A percentile compares a stretch with the other conserved stretches of the same genome.
phyloP scores from a whole-genome alignment of 169 alveolate species.

The Cryptosporidium andersoni region DNA sequence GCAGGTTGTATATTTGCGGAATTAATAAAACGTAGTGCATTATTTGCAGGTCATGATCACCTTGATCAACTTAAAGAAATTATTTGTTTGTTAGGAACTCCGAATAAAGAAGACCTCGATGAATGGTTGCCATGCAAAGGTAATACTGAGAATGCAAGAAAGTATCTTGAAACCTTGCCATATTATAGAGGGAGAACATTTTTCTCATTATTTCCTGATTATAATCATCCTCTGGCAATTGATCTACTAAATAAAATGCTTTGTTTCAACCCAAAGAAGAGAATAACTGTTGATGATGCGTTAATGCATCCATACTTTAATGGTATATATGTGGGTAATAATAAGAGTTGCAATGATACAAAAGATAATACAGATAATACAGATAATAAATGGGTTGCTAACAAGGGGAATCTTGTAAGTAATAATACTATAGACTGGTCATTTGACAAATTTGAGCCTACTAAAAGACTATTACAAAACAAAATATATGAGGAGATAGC shows the following conservation, averaged over 20 bases:
- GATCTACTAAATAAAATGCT: conserved; percentile 91
- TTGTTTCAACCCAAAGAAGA: conserved; percentile 90
- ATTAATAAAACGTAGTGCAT: conserved; percentile 86
- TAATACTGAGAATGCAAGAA: conserved; percentile 81
- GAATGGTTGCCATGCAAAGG: conserved; percentile 75
- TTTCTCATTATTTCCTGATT: conserved; percentile 80
- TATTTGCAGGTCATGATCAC: conserved; percentile 92
- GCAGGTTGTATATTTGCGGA: conserved; percentile 94
- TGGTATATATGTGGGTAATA: conserved; percentile 45
- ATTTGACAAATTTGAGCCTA: conserved; percentile 87
- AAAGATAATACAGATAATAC: not conserved
- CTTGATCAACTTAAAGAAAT: conserved; percentile 88
- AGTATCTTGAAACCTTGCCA: conserved; percentile 82
- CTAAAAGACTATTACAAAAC: conserved; percentile 84
- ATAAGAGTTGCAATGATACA: conserved; percentile 1
- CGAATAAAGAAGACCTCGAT: conserved; percentile 85
- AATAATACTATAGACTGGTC: conserved; percentile 86
- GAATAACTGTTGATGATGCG: conserved; percentile 95
- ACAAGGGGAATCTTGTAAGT: too few relatives aligned
- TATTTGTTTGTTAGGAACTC: conserved; percentile 85
- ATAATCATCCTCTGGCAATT: conserved; percentile 76
- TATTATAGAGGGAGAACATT: conserved; percentile 80
- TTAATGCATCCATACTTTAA: conserved; percentile 92
- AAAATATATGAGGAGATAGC: conserved; percentile 84
- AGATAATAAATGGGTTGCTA: too few relatives aligned